phyloP scores from a whole-genome alignment of 2,329 filamentous ascomycete species.

The Xylaria sp. region DNA sequence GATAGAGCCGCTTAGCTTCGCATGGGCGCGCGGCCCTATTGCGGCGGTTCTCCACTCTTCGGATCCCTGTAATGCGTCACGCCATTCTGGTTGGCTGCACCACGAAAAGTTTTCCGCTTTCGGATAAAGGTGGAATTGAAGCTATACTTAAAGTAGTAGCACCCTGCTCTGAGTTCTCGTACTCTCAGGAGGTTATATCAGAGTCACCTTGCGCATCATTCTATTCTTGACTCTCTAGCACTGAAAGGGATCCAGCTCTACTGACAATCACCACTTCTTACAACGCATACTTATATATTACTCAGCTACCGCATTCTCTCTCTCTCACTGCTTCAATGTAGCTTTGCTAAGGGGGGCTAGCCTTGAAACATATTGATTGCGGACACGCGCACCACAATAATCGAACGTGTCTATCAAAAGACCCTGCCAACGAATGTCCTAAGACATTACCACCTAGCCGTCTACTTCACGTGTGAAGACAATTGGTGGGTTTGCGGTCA shows the following conservation, averaged over 20 bases:
- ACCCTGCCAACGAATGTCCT: slow-evolving; percentile 18
- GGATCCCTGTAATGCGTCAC: slow-evolving; percentile 28
- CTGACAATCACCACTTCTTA: slow-evolving; percentile 5
- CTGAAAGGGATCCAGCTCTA: neutral
- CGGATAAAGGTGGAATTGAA: slow-evolving; percentile 27
- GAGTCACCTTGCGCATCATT: neutral
- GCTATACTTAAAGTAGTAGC: slow-evolving; percentile 24
- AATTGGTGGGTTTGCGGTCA: slow-evolving; percentile 22
- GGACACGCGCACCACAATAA: slow-evolving; percentile 4
- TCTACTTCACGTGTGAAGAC: slow-evolving; percentile 6
- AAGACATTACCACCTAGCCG: slow-evolving; percentile 19
- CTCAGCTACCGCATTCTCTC: slow-evolving; percentile 16
- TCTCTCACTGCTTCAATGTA: slow-evolving; percentile 4
- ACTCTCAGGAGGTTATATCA: neutral
- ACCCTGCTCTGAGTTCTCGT: slow-evolving; percentile 10
- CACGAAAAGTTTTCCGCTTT: slow-evolving; percentile 31
- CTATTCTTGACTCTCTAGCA: neutral
- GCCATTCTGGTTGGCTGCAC: slow-evolving; percentile 35
- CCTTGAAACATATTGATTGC: slow-evolving; percentile 35
- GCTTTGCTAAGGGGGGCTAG: slow-evolving; percentile 17
- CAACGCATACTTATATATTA: neutral
- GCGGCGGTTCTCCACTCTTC: slow-evolving; percentile 42
- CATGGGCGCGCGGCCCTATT: slow-evolving; percentile 47
- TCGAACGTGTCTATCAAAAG: slow-evolving; percentile 25
- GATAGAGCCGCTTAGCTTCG: slow-evolving; percentile 47